Evolutionary conservation across 179 eudicot species (phyloP).

Genomic region (Gypsophila paniculata): DNA sequence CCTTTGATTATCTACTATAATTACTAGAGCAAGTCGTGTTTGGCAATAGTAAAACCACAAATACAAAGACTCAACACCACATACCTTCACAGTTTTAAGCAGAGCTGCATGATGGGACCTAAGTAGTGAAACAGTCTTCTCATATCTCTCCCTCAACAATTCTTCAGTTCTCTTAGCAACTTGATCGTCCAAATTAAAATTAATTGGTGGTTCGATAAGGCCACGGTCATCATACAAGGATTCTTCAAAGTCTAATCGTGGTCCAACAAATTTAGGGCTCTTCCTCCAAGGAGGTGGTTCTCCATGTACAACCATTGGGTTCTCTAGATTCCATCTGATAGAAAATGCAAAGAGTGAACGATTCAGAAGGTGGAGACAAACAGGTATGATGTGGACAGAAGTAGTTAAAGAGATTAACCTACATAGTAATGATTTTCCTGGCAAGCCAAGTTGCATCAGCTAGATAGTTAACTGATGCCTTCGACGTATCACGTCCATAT

Average conservation of each 20-base stretch:
- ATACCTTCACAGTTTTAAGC: constrained; percentile 81
- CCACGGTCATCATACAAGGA: constrained; percentile 64
- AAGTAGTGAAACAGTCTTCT: constrained; percentile 55
- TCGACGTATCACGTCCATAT: constrained; percentile 79
- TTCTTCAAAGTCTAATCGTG: constrained; percentile 81
- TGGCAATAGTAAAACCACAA: not conserved
- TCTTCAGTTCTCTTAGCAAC: constrained; percentile 66
- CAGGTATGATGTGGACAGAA: not conserved
- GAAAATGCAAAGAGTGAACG: constrained; percentile 10
- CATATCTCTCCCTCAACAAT: constrained; percentile 59
- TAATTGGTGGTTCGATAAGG: constrained; percentile 60
- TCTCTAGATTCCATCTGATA: constrained; percentile 82
- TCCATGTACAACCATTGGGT: constrained; percentile 85
- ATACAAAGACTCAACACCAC: constrained; percentile 5
- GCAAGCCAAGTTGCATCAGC: constrained; percentile 99
- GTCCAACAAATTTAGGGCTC: constrained; percentile 62
- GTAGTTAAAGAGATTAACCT: constrained; percentile 23
- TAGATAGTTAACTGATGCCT: constrained; percentile 80
- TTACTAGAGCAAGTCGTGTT: not conserved
- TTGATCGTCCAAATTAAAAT: constrained; percentile 72
- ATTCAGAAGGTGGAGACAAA: constrained; percentile 10
- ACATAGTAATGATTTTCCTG: constrained; percentile 84
- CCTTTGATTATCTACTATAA: not conserved
- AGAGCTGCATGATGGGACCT: constrained; percentile 74
- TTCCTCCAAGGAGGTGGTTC: constrained; percentile 91